Conservation (phyloP, 768 basidiomycete species). For the Clavaria fumosa region DNA sequence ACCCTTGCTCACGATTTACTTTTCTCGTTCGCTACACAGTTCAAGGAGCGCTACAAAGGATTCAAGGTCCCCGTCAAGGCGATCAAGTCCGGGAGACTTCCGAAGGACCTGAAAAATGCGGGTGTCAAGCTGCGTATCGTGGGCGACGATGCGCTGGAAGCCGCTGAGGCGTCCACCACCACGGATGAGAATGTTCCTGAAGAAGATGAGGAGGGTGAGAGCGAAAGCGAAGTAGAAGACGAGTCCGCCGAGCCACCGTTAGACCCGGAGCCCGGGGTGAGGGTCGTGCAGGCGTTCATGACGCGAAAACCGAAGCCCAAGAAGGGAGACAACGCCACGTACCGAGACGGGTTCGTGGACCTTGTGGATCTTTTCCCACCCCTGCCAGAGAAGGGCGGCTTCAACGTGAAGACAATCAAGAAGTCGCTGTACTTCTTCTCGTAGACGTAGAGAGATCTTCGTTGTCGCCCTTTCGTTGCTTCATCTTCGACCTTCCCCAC, state of each 20-base stretch:
- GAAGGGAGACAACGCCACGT: conserved; percentile 12
- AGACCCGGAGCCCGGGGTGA: conserved; percentile 3
- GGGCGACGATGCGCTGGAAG: too few relatives aligned
- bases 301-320: conserved; percentile 5
- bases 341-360: conserved; percentile 52
- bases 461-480: background rate
- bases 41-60: conserved; percentile 60
- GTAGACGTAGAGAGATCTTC: conserved; percentile 23
- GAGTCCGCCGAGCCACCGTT: too few relatives aligned
- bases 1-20: conserved; percentile 4
- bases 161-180: conserved; percentile 1
- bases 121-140: conserved; percentile 19
- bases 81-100: conserved; percentile 22
- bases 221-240: too few relatives aligned
- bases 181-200: too few relatives aligned
- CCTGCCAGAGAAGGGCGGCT: conserved; percentile 70
- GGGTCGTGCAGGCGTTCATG: conserved; percentile 8
- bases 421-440: conserved; percentile 90
- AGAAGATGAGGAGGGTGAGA: too few relatives aligned
- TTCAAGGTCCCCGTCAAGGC: conserved; percentile 47
- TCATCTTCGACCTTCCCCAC: background rate
- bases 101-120: conserved; percentile 27
- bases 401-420: conserved; percentile 73
- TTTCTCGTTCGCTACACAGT: conserved; percentile 37
- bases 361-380: conserved; percentile 65